Percentiles rank a stretch among this genome's conserved stretches.
Conservation (phyloP, 2,329 filamentous ascomycete species). For the Ceratocystiopsis minuta region DNA sequence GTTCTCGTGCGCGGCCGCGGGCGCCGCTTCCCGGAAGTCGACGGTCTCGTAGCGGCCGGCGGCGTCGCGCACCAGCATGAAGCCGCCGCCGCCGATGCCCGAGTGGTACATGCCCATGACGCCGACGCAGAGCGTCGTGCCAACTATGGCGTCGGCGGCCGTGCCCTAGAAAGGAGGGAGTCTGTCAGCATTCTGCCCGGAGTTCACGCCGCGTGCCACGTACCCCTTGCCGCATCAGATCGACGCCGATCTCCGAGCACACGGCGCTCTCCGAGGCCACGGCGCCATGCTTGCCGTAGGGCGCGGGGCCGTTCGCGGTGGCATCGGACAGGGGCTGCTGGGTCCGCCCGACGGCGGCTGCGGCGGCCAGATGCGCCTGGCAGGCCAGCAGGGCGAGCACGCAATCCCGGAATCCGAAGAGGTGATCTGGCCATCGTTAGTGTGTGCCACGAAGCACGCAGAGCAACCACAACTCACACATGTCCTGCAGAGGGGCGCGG, state of each 20-base stretch:
- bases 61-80: slow-evolving; percentile 59
- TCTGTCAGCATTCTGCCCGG: neutral
- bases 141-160: slow-evolving; percentile 59
- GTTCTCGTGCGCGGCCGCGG: slow-evolving; percentile 59
- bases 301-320: neutral
- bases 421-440: neutral
- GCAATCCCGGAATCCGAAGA: neutral
- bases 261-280: slow-evolving; percentile 52
- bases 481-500: too few species aligned
- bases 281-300: slow-evolving; percentile 28
- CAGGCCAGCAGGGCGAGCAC: slow-evolving; percentile 3
- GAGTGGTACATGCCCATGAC: slow-evolving; percentile 61
- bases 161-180: slow-evolving; percentile 34
- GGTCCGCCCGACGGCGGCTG: neutral
- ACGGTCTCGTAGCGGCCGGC: slow-evolving; percentile 69
- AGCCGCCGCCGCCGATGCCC: slow-evolving; percentile 80
- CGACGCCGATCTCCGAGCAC: slow-evolving; percentile 51
- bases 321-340: slow-evolving; percentile 3
- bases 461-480: too few species aligned
- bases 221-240: slow-evolving; percentile 37
- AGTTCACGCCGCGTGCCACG: neutral
- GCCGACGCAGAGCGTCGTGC: slow-evolving; percentile 57
- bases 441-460: too few species aligned
- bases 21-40: slow-evolving; percentile 80
- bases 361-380: neutral